Evolutionary conservation across 108 stramenopile genomes (phyloP).

Genomic region (Nannochloropsis gaditana): DNA sequence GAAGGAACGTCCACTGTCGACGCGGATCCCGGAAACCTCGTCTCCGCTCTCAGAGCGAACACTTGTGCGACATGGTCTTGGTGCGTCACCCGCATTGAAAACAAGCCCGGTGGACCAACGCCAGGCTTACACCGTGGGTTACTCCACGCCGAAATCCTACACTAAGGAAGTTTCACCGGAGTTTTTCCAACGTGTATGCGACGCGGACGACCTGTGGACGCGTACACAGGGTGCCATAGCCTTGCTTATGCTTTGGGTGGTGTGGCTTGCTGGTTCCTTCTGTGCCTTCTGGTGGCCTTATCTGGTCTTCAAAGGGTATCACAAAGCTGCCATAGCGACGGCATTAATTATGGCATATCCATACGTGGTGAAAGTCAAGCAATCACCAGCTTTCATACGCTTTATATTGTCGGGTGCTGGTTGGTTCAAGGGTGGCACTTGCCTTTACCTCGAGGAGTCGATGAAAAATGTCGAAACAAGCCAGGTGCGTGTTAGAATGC

Average conservation of each 20-base stretch:
- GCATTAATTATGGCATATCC: slow-evolving; percentile 18
- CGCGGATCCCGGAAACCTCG: background rate
- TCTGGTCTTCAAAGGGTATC: background rate
- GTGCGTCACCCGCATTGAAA: background rate
- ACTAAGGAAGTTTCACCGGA: background rate
- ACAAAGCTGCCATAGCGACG: background rate
- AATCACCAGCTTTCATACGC: background rate
- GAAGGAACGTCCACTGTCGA: background rate
- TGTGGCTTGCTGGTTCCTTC: slow-evolving; percentile 1
- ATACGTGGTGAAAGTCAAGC: slow-evolving; percentile 7
- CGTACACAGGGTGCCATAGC: slow-evolving; percentile 5
- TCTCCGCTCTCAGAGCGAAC: background rate
- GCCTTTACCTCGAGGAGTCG: background rate
- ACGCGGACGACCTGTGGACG: background rate
- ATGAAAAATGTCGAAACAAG: background rate
- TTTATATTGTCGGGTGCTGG: slow-evolving; percentile 15
- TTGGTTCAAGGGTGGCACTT: slow-evolving; percentile 1
- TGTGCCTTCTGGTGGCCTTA: slow-evolving; percentile 12
- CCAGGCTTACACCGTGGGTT: background rate
- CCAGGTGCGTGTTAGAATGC: background rate
- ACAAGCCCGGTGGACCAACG: background rate
- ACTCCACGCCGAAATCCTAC: slow-evolving; percentile 5
- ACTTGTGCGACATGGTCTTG: background rate
- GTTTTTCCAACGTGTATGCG: background rate
- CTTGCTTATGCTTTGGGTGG: slow-evolving; percentile 1